Conservation (phyloP, 2,329 filamentous ascomycete genomes). For the Xylariales sp. region DNA sequence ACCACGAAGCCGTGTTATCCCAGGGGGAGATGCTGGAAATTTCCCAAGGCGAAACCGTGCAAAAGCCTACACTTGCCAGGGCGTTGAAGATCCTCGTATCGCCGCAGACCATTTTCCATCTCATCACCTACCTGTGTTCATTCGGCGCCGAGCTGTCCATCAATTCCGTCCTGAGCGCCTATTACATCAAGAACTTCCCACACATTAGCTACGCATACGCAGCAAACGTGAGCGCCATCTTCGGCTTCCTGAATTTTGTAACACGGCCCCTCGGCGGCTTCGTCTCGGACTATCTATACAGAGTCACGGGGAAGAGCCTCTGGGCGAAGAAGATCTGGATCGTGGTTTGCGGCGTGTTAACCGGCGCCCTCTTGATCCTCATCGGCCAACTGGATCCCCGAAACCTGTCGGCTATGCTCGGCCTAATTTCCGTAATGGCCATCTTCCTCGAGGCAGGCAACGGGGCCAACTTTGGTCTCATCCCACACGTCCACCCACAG, state of each 20-base stretch:
- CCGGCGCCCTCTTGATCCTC: constrained; percentile 70
- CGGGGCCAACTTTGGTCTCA: constrained; percentile 85
- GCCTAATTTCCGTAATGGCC: constrained; percentile 79
- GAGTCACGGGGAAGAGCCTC: constrained; percentile 49
- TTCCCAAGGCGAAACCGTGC: constrained; percentile 63
- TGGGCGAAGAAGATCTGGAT: constrained; percentile 69
- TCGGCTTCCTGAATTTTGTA: constrained; percentile 78
- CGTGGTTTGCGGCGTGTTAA: constrained; percentile 69
- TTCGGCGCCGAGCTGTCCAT: constrained; percentile 73
- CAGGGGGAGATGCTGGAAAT: constrained; percentile 65
- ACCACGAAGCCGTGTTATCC: constrained; percentile 61
- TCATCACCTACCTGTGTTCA: constrained; percentile 70
- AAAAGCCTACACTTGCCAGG: constrained; percentile 67
- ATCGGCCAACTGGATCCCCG: constrained; percentile 74
- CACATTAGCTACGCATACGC: constrained; percentile 66
- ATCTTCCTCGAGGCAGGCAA: constrained; percentile 88
- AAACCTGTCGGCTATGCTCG: constrained; percentile 74
- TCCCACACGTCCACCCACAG: constrained; percentile 85
- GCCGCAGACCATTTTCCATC: constrained; percentile 66
- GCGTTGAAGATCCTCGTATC: constrained; percentile 60
- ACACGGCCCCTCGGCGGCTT: constrained; percentile 75
- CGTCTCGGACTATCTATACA: constrained; percentile 63
- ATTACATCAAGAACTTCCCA: constrained; percentile 71
- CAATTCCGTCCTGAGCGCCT: constrained; percentile 68
- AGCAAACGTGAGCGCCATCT: constrained; percentile 76